phyloP scores from a whole-genome alignment of 225 moss, liverwort and hornwort genomes.

The Bryum argenteum region DNA sequence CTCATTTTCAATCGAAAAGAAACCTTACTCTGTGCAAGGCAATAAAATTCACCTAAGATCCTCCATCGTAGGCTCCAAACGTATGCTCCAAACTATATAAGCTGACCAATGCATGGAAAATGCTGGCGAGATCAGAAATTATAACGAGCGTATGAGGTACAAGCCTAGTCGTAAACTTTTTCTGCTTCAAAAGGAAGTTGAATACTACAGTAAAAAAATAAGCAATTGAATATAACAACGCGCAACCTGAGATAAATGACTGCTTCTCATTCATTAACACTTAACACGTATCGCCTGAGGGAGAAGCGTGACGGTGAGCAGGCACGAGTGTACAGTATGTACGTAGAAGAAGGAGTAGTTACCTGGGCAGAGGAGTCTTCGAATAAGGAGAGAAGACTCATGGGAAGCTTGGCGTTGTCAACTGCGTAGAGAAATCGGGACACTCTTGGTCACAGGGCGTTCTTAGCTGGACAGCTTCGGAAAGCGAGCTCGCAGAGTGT shows the following conservation, averaged over 20 bases:
- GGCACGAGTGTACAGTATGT: conserved; percentile 44
- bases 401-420: conserved; percentile 38
- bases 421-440: conserved; percentile 27
- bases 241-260: conserved; percentile 27
- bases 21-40: not conserved
- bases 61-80: too few species aligned
- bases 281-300: conserved; percentile 21
- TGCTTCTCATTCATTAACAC: conserved; percentile 20
- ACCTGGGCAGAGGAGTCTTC: conserved; percentile 21
- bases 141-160: not conserved
- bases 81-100: not conserved
- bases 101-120: conserved; percentile 12
- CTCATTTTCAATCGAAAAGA: conserved; percentile 7
- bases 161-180: not conserved
- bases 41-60: not conserved
- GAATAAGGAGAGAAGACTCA: conserved; percentile 41
- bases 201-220: not conserved
- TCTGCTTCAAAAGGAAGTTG: not conserved
- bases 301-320: conserved; percentile 33
- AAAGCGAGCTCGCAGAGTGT: conserved; percentile 33
- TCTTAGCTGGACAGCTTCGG: conserved; percentile 13
- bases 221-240: not conserved
- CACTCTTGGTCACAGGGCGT: conserved; percentile 18
- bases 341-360: conserved; percentile 32
- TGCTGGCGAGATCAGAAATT: not conserved